phyloP scores from a whole-genome alignment of 164 flowering plant species.

The Vitis rotundifolia region DNA sequence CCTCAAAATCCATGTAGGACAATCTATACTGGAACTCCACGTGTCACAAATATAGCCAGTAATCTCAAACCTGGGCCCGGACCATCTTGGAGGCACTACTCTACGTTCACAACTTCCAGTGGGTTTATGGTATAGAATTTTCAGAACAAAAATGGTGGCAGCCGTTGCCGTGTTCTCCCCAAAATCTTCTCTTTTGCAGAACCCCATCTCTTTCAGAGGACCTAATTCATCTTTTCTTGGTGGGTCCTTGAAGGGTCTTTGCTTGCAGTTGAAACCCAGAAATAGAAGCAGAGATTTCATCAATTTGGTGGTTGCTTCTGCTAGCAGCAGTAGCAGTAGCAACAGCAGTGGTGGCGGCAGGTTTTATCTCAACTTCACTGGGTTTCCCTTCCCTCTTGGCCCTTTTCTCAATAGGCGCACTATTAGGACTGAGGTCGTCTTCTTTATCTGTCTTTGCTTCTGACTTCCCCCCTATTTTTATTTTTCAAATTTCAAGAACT shows the following conservation, averaged over 20 bases:
- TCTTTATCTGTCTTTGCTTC: background rate
- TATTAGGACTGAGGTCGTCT: slow-evolving; percentile 77
- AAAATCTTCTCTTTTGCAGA: slow-evolving; percentile 42
- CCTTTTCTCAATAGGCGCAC: slow-evolving; percentile 93
- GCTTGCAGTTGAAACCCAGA: slow-evolving; percentile 32
- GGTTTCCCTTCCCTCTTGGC: slow-evolving; percentile 96
- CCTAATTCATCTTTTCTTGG: slow-evolving; percentile 32
- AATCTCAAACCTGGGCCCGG: slow-evolving; percentile 4
- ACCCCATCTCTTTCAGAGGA: slow-evolving; percentile 25
- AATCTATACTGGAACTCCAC: slow-evolving; percentile 32
- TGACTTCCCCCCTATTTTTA: background rate
- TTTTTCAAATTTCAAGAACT: no score
- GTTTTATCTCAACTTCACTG: slow-evolving; percentile 88
- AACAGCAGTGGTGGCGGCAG: slow-evolving; percentile 41
- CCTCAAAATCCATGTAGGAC: slow-evolving; percentile 29
- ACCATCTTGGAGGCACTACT: background rate
- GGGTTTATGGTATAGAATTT: background rate
- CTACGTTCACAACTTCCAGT: background rate
- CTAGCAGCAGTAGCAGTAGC: slow-evolving; percentile 22
- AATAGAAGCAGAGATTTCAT: slow-evolving; percentile 29
- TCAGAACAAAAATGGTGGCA: slow-evolving; percentile 47
- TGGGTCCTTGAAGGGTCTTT: slow-evolving; percentile 43
- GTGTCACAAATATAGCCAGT: slow-evolving; percentile 42
- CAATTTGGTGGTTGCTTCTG: slow-evolving; percentile 57
- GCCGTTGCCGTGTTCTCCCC: slow-evolving; percentile 48